Evolutionary conservation across 2,329 filamentous ascomycete species (phyloP), one percentile per base, ranked within the genome.

Genomic region (Diaporthe citrichinensis): DNA sequence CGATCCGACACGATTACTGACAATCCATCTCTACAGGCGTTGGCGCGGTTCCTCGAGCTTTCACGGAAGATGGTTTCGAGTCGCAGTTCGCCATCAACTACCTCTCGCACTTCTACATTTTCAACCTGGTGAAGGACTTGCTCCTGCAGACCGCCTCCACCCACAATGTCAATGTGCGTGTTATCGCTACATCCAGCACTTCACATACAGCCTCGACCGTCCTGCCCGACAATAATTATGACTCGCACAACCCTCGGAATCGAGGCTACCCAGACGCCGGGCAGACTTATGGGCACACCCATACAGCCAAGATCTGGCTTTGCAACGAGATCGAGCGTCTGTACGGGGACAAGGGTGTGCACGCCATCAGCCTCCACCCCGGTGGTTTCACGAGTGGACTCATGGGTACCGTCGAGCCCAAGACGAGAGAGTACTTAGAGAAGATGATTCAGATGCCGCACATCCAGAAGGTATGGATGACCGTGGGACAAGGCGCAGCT

Each of bases 251-350:
- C 53, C 53, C 53, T 57, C 53, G 31, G 53, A 57, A 31, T 15
- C 28, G 53, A 34, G 53, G 53, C 28, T 57, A 34, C 8, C 53
- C 53, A 57, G 53, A 57, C 28, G 53, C 53, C 53, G 53, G 53
- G 28, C 53, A 57, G 53, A 57, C 84, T 3, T 89, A 89, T 77
- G 85, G 82, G 0, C 83, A 87, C 75, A 79, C 80, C 59, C 89
- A 89, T 77, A 83, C 83, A 0, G 86, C 87, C 12, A 87, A 86
- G 75, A 85, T 88, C 57, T 87, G 82, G 73, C 84, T 86, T 77
- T 83, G 86, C 15, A 87, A 86, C 76, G 82, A 87, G 72, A 83
- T 89, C 34, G 86, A 88, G 36, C 84, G 87, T 4, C 81, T 81
- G 1, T 88, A 86, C 75, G 86, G 84, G 6, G 28, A 77, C 0